Base-by-base conservation (phyloP, 2,329 filamentous ascomycete species). In the Microsporum canis region DNA sequence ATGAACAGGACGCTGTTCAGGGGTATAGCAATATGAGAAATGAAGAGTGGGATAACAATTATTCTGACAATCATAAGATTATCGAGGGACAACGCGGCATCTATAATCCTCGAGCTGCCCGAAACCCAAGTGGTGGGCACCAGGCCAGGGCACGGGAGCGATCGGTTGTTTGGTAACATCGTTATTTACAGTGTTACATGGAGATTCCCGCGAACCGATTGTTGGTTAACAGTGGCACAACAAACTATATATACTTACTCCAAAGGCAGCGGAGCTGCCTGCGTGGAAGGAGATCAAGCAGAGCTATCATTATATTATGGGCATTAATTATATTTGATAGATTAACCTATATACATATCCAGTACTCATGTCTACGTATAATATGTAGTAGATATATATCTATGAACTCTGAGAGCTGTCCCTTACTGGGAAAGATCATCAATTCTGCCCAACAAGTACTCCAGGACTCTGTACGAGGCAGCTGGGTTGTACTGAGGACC, bases 381-480 rank as follows among this genome's bases (percentile, higher is more conserved):
- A 43, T n/a, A 31, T 27, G 27, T 27, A 31, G 29, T 23, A 56
- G 12, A 41, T 57, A 14, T 36, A 33, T 41, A 57, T 39, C 17
- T 39, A 34, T 51, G 17, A 23, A 23, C 14, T 31, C 14, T 33
- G 14, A 10, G 23, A 34, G 6, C 27, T 29, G 5, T 6, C 23
- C 27, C 36, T 39, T 61, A 60, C 55, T 59, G 41, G 7, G 58
- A 60, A 23, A 64, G 60, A 27, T 51, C 57, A 57, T 65, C 62
- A 49, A 90, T 82, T 51, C 87, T 77, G 0, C 88, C 88, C 1
- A 92, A 76, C 68, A 91, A 71, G 69, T 85, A 86, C 76, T 91
- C 88, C 10, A 91, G 70, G 62, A 88, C 84, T 47, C 88, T 77
- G 69, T 87, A 88, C 0, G 85, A 67, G 6, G 71, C 72, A 56